Evolutionary conservation across 441 rosid species (phyloP), one percentile per base, ranked within the genome.

Genomic region (Gossypium trilobum): DNA sequence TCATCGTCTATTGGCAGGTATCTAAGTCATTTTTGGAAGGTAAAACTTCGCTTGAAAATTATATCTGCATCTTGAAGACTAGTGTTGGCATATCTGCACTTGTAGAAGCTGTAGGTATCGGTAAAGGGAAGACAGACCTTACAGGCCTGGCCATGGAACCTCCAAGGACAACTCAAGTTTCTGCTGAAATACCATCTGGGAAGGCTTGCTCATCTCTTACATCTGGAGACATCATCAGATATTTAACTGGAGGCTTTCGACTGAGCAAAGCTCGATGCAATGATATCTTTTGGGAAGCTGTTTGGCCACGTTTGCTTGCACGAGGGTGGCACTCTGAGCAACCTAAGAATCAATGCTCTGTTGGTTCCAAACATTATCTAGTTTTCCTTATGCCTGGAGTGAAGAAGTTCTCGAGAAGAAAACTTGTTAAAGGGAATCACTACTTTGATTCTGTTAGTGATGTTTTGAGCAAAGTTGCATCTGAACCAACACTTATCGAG

Each of bases 261-360:
- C 75, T 88, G 76, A 86, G 90, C 79, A 90, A 90, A 82, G 89
- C 90, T 27, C 93, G 93, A n/a, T 80, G 84, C 65, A 88, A 70
- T 71, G 93, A 90, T 78, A 83, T 90, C 48, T 90, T 88, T 76
- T 88, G 96, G 96, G 96, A 90, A 82, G 93, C 90, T 56, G 87
- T 88, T 56, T 90, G 96, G 96, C 96, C 96, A 1, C 93, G 91
- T 59, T 79, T 90, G 75, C 79, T 90, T 11, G 93, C 90, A 46
- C 78, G 83, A 82, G 93, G 96, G 67, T 90, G 96, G 96, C 88
- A 80, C 78, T 88, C 91, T 39, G 91, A 90, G 82, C 85, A 87
- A 76, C 87, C 88, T 0, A 72, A 81, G 73, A 74, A 87, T 74
- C 78, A 70, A 64, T 74, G 82, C 62, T 81, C 81, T 70, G 29